Percentiles rank a stretch among this genome's conserved stretches.
These are phyloP conservation scores for Fusarium tricinctum DNA, from an alignment of 2,329 filamentous ascomycete species.

Conservation along the genomic window DNA sequence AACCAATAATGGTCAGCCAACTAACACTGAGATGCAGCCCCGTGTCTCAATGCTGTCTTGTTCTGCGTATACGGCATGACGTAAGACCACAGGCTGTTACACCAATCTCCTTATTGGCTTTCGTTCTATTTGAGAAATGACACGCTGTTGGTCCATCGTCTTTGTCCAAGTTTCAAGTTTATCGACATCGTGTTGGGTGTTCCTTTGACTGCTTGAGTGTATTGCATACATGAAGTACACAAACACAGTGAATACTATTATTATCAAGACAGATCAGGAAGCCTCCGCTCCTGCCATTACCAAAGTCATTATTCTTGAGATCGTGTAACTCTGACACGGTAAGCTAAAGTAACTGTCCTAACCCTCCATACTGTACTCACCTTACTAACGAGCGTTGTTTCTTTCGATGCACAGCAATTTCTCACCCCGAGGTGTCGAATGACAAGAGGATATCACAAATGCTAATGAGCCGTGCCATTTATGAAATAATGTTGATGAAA, in stretches of 20 bases:
- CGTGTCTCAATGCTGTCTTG: conserved; percentile 16
- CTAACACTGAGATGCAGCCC: conserved; percentile 9
- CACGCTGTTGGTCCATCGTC: neutral
- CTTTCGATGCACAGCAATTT: neutral
- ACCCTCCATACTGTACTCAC: neutral
- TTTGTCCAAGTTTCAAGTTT: neutral
- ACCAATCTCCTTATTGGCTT: conserved; percentile 5
- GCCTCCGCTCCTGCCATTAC: neutral
- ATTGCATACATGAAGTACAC: neutral
- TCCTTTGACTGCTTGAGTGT: neutral
- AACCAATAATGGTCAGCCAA: neutral
- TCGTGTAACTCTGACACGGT: neutral
- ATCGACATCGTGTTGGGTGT: neutral
- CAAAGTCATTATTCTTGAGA: neutral
- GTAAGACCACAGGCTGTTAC: conserved; percentile 21
- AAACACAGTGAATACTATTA: neutral
- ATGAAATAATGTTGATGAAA: neutral
- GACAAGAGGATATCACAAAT: neutral
- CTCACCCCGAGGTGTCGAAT: neutral
- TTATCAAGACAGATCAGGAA: neutral
- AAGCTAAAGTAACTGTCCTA: neutral
- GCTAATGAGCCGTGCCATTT: neutral
- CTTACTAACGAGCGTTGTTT: too few species aligned
- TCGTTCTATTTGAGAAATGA: neutral
- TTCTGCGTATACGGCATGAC: conserved; percentile 24